phyloP scores from a whole-genome alignment of 768 basidiomycete species.

The Lactifluus pinguis region DNA sequence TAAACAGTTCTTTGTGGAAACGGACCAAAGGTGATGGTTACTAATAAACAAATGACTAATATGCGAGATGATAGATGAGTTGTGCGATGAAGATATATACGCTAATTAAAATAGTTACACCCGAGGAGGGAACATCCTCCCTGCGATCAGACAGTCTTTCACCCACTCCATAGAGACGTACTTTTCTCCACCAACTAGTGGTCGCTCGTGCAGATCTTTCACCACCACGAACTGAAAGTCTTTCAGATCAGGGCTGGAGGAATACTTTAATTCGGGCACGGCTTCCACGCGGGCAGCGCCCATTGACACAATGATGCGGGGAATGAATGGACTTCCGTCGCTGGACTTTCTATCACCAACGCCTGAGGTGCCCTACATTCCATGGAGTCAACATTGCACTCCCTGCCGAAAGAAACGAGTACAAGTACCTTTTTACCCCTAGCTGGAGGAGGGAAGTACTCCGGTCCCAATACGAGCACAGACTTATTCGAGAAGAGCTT shows the following conservation, averaged over 20 bases:
- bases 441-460: constrained; percentile 42
- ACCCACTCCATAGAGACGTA: constrained; percentile 60
- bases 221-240: constrained; percentile 57
- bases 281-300: constrained; percentile 67
- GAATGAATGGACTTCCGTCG: constrained; percentile 38
- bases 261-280: constrained; percentile 38
- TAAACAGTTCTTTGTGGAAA: not conserved
- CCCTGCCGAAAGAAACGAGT: not conserved
- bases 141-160: constrained; percentile 67
- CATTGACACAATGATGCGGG: constrained; percentile 67
- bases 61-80: not conserved
- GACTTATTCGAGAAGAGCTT: constrained; percentile 48
- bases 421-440: constrained; percentile 30
- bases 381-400: constrained; percentile 11
- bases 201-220: constrained; percentile 34
- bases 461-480: constrained; percentile 52
- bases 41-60: not conserved
- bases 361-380: not conserved
- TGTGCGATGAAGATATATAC: not conserved
- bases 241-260: constrained; percentile 26
- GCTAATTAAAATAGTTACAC: not conserved
- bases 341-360: constrained; percentile 19
- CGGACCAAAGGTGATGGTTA: not conserved
- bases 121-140: constrained; percentile 35
- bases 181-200: constrained; percentile 23